phyloP scores from a whole-genome alignment of 768 basidiomycete genomes.

The Boletus rubroflammeus region DNA sequence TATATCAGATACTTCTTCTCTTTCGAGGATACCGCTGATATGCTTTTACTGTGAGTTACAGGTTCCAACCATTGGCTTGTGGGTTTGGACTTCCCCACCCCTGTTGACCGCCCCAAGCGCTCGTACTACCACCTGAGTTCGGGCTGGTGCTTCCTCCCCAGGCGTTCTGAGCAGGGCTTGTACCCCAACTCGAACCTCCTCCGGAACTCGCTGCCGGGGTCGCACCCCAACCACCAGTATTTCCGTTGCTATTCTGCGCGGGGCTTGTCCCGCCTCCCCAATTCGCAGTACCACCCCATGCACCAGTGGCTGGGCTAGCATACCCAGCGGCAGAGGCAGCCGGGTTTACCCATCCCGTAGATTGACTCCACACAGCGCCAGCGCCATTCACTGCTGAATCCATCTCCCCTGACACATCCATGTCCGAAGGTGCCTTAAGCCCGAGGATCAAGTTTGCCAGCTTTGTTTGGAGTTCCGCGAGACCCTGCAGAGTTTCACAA shows the following conservation, averaged over 20 bases:
- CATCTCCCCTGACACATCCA: conserved; percentile 45
- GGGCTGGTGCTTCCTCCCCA: conserved; percentile 40
- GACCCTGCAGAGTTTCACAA: conserved; percentile 46
- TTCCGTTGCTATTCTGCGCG: conserved; percentile 22
- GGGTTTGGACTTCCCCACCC: conserved; percentile 52
- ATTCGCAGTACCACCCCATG: conserved; percentile 26
- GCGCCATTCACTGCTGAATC: conserved; percentile 29
- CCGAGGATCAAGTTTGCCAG: conserved; percentile 76
- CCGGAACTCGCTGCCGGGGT: conserved; percentile 28
- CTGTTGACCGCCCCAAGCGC: conserved; percentile 29
- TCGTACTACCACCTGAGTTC: conserved; percentile 18
- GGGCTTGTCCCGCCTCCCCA: conserved; percentile 29
- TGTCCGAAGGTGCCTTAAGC: conserved; percentile 60
- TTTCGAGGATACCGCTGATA: neutral
- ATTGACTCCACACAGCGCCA: conserved; percentile 20
- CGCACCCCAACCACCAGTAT: conserved; percentile 15
- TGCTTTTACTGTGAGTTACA: conserved; percentile 11
- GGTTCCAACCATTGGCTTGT: conserved; percentile 55
- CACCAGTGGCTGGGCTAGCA: conserved; percentile 30
- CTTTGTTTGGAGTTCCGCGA: conserved; percentile 76
- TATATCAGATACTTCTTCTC: neutral
- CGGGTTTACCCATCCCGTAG: conserved; percentile 27
- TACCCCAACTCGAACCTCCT: conserved; percentile 28
- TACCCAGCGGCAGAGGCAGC: conserved; percentile 31
- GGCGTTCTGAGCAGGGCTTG: conserved; percentile 31